These are phyloP conservation scores for Trichocomaceae sp. DNA, from an alignment of 2,329 filamentous ascomycete genomes.

Conservation along the genomic window DNA sequence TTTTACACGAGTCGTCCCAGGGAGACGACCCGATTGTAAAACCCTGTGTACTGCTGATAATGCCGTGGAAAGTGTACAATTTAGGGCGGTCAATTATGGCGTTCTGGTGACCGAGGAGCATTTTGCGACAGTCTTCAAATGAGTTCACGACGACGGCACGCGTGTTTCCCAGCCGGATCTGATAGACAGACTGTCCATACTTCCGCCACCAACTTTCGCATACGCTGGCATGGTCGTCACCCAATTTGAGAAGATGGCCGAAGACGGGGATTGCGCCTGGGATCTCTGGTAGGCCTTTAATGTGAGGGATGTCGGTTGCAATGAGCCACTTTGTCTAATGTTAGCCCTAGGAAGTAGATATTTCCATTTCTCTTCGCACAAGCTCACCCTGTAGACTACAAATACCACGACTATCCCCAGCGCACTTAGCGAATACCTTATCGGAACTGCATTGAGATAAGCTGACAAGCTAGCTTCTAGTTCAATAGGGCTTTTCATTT, in stretches of 20 bases:
- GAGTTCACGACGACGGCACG: conserved; percentile 67
- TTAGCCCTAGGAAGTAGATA: neutral
- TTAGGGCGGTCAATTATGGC: conserved; percentile 66
- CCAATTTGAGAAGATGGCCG: conserved; percentile 53
- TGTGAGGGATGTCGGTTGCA: conserved; percentile 48
- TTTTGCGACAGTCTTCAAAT: conserved; percentile 58
- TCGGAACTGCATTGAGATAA: neutral
- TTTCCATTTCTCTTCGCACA: neutral
- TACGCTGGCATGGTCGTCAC: conserved; percentile 47
- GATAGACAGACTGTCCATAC: conserved; percentile 49
- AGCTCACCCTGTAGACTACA: conserved; percentile 1
- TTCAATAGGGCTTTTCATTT: neutral
- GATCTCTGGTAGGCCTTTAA: conserved; percentile 52
- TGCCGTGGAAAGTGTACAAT: conserved; percentile 68
- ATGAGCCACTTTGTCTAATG: neutral
- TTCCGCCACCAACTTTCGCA: conserved; percentile 49
- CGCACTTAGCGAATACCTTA: neutral
- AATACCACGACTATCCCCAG: neutral
- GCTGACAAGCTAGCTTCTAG: neutral
- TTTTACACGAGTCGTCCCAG: conserved; percentile 69
- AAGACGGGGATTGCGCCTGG: conserved; percentile 51
- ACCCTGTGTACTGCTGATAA: conserved; percentile 62
- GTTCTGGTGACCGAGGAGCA: conserved; percentile 67
- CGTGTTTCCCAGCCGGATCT: conserved; percentile 37
- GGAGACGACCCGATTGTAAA: conserved; percentile 73